Percentiles rank a stretch among this genome's conserved stretches.
Evolutionary conservation across 2,329 filamentous ascomycete species (phyloP).

Genomic region (Elsinoe batatas): DNA sequence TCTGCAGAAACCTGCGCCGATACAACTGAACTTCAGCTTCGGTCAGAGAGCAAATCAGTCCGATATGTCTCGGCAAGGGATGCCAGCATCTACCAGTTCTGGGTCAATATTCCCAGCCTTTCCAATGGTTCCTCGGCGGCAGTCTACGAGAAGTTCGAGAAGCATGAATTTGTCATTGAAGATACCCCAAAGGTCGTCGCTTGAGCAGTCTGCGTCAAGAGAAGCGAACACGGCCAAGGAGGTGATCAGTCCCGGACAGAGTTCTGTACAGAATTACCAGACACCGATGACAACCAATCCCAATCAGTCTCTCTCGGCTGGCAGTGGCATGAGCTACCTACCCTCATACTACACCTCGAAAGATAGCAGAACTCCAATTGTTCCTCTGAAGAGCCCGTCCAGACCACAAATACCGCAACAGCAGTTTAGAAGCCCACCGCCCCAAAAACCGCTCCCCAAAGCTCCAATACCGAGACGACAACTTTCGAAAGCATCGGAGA

Average conservation of each 20-base stretch:
- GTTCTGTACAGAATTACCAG: background rate
- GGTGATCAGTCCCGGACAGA: background rate
- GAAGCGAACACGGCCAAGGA: background rate
- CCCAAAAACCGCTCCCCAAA: conserved; percentile 8
- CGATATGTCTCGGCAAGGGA: background rate
- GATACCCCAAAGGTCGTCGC: conserved; percentile 11
- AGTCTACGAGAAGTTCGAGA: background rate
- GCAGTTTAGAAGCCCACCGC: conserved; percentile 12
- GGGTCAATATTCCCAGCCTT: background rate
- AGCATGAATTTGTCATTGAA: conserved; percentile 8
- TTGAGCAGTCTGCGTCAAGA: background rate
- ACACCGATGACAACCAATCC: conserved; percentile 12
- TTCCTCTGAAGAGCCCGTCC: conserved; percentile 17
- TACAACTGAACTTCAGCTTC: conserved; percentile 7
- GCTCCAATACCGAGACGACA: conserved; percentile 11
- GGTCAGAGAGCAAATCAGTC: background rate
- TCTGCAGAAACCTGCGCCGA: conserved; percentile 14
- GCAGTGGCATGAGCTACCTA: conserved; percentile 18
- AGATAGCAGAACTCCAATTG: conserved; percentile 21
- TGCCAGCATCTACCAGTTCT: too few species aligned
- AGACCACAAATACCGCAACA: conserved; percentile 13
- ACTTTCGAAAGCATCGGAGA: conserved; percentile 29
- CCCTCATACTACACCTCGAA: conserved; percentile 26
- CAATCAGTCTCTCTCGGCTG: conserved; percentile 14
- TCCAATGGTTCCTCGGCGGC: background rate